phyloP scores from a whole-genome alignment of 176 grass and related monocot genomes.

The Eleusine indica region DNA sequence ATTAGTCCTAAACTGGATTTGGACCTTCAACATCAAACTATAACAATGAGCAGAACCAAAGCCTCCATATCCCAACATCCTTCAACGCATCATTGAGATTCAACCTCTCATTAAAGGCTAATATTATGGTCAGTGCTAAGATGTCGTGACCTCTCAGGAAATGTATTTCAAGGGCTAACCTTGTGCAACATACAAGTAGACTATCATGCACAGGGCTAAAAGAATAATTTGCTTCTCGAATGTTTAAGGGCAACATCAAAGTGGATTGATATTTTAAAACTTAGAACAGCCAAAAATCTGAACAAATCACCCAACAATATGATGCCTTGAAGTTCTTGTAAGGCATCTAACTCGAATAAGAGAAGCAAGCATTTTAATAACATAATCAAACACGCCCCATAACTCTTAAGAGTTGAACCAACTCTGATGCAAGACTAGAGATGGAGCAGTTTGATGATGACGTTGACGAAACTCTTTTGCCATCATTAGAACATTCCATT shows the following conservation, averaged over 20 bases:
- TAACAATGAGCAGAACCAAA: slow-evolving; percentile 4
- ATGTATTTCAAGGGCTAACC: background rate
- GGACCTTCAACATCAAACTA: background rate
- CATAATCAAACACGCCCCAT: slow-evolving; percentile 1
- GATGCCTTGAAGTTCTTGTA: background rate
- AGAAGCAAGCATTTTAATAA: slow-evolving; percentile 3
- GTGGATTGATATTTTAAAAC: background rate
- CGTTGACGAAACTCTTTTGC: background rate
- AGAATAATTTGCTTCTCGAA: background rate
- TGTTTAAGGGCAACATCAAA: slow-evolving; percentile 4
- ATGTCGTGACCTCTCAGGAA: background rate
- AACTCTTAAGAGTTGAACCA: background rate
- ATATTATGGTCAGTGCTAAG: background rate
- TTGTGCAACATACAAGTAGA: background rate
- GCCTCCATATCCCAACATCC: background rate
- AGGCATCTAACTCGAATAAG: background rate
- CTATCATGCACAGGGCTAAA: background rate
- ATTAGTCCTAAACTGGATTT: background rate
- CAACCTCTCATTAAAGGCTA: background rate
- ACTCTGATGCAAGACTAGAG: background rate
- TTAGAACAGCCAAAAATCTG: background rate
- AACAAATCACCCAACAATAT: slow-evolving; percentile 4
- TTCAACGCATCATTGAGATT: background rate
- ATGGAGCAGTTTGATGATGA: slow-evolving; percentile 2
- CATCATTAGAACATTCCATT: background rate